Percentiles rank a stretch among this genome's conserved stretches.
These are phyloP conservation scores for Ceratocystis cacaofunesta DNA, from an alignment of 2,329 filamentous ascomycete genomes.

Conservation along the genomic window DNA sequence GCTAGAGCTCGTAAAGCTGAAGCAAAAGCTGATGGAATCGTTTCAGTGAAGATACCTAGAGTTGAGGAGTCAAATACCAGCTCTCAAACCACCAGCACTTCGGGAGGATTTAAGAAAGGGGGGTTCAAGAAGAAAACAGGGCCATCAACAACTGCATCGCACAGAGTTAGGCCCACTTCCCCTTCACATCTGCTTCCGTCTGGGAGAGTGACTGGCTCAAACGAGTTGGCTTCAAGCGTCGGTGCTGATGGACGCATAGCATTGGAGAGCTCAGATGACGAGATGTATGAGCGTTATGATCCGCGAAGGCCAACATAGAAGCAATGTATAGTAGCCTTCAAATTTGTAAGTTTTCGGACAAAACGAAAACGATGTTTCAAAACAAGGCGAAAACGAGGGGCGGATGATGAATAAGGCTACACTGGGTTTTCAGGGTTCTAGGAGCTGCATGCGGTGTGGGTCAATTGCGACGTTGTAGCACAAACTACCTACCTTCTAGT, in stretches of 20 bases:
- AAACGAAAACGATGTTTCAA: too few relatives aligned
- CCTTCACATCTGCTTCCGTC: background rate
- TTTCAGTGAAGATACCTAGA: slow-evolving; percentile 46
- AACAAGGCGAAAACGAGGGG: too few relatives aligned
- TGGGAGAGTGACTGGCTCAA: background rate
- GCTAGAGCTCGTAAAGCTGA: slow-evolving; percentile 54
- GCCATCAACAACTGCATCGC: slow-evolving; percentile 45
- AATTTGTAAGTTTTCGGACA: too few relatives aligned
- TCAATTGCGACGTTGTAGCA: too few relatives aligned
- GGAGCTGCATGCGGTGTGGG: too few relatives aligned
- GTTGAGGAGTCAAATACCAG: slow-evolving; percentile 19
- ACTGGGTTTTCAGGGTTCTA: too few relatives aligned
- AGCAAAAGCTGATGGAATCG: slow-evolving; percentile 52
- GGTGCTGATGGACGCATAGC: background rate
- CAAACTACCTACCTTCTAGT: too few relatives aligned
- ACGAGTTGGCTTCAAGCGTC: background rate
- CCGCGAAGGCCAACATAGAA: slow-evolving; percentile 38
- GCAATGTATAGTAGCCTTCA: too few relatives aligned
- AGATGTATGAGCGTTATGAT: slow-evolving; percentile 55
- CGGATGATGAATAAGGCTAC: too few relatives aligned
- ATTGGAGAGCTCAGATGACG: slow-evolving; percentile 40
- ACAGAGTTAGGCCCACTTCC: slow-evolving; percentile 31
- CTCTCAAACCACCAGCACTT: background rate
- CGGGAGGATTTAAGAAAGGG: slow-evolving; percentile 46
- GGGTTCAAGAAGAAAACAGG: slow-evolving; percentile 74